Evolutionary conservation across 2,329 filamentous ascomycete species (phyloP).

Genomic region (Bipolaris victoriae): DNA sequence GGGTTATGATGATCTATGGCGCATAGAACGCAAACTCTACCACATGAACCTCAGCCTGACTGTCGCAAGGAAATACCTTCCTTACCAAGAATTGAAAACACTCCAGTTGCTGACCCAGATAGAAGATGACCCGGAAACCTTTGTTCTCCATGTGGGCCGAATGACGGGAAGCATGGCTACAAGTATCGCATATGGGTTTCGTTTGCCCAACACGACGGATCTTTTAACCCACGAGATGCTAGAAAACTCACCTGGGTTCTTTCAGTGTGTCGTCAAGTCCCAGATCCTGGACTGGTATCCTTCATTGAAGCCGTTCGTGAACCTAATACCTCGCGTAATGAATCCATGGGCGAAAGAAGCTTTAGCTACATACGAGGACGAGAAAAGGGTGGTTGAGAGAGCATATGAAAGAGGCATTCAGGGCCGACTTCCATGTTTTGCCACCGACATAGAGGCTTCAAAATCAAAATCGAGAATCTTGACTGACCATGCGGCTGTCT

Average conservation of each 20-base stretch:
- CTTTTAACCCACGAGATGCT: neutral
- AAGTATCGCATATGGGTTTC: conserved; percentile 6
- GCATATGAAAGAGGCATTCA: no score
- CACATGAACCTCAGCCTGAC: conserved; percentile 11
- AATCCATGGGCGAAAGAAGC: neutral
- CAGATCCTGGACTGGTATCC: conserved; percentile 1
- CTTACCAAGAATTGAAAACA: conserved; percentile 13
- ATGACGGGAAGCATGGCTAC: conserved; percentile 1
- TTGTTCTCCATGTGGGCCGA: neutral
- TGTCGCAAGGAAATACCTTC: conserved; percentile 8
- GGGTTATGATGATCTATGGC: conserved; percentile 1
- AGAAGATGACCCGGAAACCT: neutral
- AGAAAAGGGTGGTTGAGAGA: no score
- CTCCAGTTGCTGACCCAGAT: conserved; percentile 2
- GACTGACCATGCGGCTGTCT: conserved; percentile 3
- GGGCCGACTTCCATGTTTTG: neutral
- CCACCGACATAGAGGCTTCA: neutral
- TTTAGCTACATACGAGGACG: neutral
- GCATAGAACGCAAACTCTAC: conserved; percentile 10
- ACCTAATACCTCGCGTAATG: neutral
- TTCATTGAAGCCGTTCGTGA: neutral
- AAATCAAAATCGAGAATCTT: neutral
- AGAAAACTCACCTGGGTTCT: conserved; percentile 5
- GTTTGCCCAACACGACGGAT: neutral
- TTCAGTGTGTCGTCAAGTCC: neutral